Evolutionary conservation across 352 stramenopile genomes (phyloP).

Genomic region (Phytopythium aichiense): DNA sequence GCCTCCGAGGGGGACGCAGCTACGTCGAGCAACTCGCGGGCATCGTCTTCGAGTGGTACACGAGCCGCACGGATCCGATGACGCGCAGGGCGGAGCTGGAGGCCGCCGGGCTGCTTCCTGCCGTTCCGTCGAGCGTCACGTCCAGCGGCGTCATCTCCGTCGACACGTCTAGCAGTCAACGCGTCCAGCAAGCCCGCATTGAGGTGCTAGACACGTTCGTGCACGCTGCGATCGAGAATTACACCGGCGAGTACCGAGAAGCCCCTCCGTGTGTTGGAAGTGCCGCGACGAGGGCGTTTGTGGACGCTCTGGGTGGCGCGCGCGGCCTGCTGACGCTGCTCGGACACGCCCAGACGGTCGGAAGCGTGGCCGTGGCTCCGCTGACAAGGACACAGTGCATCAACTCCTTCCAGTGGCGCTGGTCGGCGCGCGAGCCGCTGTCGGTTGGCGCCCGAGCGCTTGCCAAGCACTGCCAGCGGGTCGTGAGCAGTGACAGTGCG

Average conservation of each 20-base stretch:
- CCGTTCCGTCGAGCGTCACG: neutral
- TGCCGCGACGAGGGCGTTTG: conserved; percentile 16
- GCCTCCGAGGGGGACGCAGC: conserved; percentile 14
- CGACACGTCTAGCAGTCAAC: conserved; percentile 18
- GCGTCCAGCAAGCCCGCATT: conserved; percentile 22
- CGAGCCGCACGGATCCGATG: conserved; percentile 27
- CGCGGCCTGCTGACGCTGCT: conserved; percentile 63
- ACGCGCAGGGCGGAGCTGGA: conserved; percentile 3
- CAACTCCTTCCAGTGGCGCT: conserved; percentile 35
- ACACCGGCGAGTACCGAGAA: neutral
- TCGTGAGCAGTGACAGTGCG: neutral
- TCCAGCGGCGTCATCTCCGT: conserved; percentile 4
- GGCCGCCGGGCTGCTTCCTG: neutral
- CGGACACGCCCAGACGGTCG: conserved; percentile 58
- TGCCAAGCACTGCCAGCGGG: conserved; percentile 73
- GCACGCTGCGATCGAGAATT: neutral
- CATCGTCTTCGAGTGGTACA: conserved; percentile 38
- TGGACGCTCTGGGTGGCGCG: conserved; percentile 41
- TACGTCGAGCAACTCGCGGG: conserved; percentile 46
- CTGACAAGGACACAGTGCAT: conserved; percentile 58
- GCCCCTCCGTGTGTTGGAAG: neutral
- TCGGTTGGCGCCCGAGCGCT: conserved; percentile 71
- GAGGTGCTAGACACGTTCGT: conserved; percentile 21
- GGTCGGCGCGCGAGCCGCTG: conserved; percentile 40
- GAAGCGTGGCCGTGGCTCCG: conserved; percentile 40